Conservation (phyloP, 2,329 filamentous ascomycete species). For the Hymenoscyphus occultus region DNA sequence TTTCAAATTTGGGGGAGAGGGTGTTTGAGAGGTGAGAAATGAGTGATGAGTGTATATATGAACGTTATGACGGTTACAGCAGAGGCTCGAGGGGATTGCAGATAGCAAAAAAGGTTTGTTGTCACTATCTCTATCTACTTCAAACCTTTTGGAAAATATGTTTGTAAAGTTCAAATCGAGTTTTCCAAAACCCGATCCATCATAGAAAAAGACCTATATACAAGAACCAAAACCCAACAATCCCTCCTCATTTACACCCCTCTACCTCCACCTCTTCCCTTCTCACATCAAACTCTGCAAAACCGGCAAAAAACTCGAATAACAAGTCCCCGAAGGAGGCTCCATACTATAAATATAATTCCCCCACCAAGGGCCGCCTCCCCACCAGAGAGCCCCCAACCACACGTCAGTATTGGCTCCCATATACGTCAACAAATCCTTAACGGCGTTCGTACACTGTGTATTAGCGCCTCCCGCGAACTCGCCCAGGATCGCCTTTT, state of each 20-base stretch:
- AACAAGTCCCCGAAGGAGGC: conserved; percentile 43
- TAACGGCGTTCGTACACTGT: conserved; percentile 48
- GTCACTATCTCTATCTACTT: too few relatives aligned
- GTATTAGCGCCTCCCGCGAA: conserved; percentile 51
- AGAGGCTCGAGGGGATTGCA: too few relatives aligned
- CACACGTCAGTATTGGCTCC: conserved; percentile 50
- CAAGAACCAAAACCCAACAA: background rate
- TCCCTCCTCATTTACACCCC: background rate
- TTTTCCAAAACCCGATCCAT: too few relatives aligned
- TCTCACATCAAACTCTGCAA: conserved; percentile 12
- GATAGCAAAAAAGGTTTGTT: too few relatives aligned
- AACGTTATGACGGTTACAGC: background rate
- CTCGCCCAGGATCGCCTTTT: conserved; percentile 52
- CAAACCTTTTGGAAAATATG: too few relatives aligned
- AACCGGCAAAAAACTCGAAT: conserved; percentile 18
- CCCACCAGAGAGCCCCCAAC: conserved; percentile 50
- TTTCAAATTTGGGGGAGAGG: background rate
- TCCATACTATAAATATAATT: conserved; percentile 49
- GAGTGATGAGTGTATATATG: conserved; percentile 1
- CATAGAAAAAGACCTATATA: background rate
- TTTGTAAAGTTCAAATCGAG: too few relatives aligned
- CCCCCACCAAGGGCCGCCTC: conserved; percentile 50
- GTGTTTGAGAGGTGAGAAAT: background rate
- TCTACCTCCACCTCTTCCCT: background rate
- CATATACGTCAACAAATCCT: conserved; percentile 48